These are phyloP conservation scores for Glycine soja DNA, from an alignment of 306 rosid species.

Conservation along the genomic window DNA sequence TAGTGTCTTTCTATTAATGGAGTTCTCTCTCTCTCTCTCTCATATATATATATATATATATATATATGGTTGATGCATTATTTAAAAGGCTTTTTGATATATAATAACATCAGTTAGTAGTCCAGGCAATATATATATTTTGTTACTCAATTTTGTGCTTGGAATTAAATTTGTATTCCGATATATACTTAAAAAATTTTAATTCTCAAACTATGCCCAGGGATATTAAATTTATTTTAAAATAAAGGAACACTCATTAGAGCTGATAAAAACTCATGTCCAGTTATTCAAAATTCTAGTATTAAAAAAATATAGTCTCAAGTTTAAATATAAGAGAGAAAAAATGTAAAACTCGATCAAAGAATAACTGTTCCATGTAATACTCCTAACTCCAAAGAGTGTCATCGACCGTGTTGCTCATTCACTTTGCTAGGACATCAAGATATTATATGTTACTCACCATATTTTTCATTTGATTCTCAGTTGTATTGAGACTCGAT, in stretches of 20 bases:
- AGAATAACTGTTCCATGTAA: not conserved
- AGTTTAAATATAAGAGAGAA: not conserved
- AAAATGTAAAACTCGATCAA: not conserved
- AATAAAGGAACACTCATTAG: not conserved
- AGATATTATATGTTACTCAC: not conserved
- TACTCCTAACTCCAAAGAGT: not conserved
- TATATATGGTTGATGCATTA: not conserved
- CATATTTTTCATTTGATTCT: no score
- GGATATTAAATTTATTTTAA: not conserved
- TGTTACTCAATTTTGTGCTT: not conserved
- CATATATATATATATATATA: no score
- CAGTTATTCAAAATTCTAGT: not conserved
- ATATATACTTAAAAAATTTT: no score
- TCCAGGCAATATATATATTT: no score
- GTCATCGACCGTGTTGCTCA: not conserved
- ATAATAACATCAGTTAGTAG: no score
- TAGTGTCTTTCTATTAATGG: slow-evolving; percentile 5
- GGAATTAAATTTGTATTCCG: no score
- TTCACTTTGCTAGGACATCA: not conserved
- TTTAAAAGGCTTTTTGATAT: not conserved
- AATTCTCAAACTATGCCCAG: not conserved
- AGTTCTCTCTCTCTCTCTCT: not conserved
- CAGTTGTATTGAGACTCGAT: no score
- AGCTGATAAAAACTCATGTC: not conserved
- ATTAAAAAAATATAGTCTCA: not conserved